Conservation (phyloP, 1,284 basidiomycete genomes). For the Rhodotorula mucilaginosa region DNA sequence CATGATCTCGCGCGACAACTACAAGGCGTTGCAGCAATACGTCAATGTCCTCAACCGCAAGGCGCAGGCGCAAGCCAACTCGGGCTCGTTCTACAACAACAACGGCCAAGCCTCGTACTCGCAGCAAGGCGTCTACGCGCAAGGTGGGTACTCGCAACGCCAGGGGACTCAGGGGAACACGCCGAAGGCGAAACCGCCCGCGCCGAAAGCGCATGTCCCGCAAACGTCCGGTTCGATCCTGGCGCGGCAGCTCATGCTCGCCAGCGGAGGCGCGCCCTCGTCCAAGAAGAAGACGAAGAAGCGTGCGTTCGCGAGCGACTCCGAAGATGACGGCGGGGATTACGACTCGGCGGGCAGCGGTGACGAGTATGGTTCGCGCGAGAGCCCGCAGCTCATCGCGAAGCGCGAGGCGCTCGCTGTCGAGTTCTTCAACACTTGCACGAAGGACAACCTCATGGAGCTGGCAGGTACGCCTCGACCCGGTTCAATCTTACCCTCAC, state of each 20-base stretch:
- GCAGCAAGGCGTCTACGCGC: slow-evolving; percentile 12
- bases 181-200: slow-evolving; percentile 10
- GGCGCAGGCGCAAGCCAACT: neutral
- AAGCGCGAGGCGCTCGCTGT: slow-evolving; percentile 58
- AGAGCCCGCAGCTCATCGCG: slow-evolving; percentile 29
- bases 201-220: slow-evolving; percentile 14
- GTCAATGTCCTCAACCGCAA: slow-evolving; percentile 9
- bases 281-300: slow-evolving; percentile 30
- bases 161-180: neutral
- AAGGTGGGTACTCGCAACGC: neutral
- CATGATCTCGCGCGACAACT: slow-evolving; percentile 10
- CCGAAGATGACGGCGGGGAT: slow-evolving; percentile 39
- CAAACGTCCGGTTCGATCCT: slow-evolving; percentile 32
- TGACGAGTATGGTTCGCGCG: slow-evolving; percentile 38
- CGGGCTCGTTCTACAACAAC: neutral
- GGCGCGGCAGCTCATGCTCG: slow-evolving; percentile 29
- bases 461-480: slow-evolving; percentile 67
- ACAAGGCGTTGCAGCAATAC: slow-evolving; percentile 20
- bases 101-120: slow-evolving; percentile 4
- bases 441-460: slow-evolving; percentile 73
- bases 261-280: neutral
- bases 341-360: slow-evolving; percentile 38
- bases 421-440: slow-evolving; percentile 80
- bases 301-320: slow-evolving; percentile 25
- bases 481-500: neutral